Evolutionary conservation across 768 basidiomycete species (phyloP).

Genomic region (Lactifluus piperatus): DNA sequence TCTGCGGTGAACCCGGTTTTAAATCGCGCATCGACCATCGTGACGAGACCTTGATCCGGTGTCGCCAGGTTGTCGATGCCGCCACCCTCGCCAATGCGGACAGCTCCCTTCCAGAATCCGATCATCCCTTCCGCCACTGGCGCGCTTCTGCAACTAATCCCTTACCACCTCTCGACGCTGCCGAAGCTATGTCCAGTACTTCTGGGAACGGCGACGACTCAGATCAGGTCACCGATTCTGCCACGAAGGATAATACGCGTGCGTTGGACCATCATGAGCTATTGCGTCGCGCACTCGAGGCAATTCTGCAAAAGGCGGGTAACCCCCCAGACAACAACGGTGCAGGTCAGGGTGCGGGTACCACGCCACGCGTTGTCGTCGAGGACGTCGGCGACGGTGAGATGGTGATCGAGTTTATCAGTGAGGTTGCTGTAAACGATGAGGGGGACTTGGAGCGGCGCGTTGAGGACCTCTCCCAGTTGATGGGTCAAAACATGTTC

Average conservation of each 20-base stretch:
- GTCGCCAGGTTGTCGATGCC: slow-evolving; percentile 58
- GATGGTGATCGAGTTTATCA: slow-evolving; percentile 22
- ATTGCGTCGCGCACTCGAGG: slow-evolving; percentile 18
- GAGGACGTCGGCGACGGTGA: slow-evolving; percentile 21
- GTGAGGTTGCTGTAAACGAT: slow-evolving; percentile 10
- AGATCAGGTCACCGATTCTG: neutral
- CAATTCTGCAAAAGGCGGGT: slow-evolving; percentile 7
- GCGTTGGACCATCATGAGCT: neutral
- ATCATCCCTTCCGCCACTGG: slow-evolving; percentile 37
- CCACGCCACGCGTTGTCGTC: slow-evolving; percentile 15
- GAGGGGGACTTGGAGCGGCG: slow-evolving; percentile 17
- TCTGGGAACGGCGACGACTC: neutral
- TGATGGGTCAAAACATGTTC: slow-evolving; percentile 29
- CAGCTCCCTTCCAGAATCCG: slow-evolving; percentile 37
- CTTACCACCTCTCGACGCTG: slow-evolving; percentile 7
- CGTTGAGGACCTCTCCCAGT: slow-evolving; percentile 24
- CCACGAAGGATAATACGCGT: neutral
- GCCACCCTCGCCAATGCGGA: slow-evolving; percentile 23
- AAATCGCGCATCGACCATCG: slow-evolving; percentile 59
- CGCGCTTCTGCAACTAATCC: neutral
- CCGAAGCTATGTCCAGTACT: neutral
- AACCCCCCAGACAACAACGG: neutral
- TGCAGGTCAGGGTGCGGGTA: neutral
- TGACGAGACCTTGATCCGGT: slow-evolving; percentile 64
- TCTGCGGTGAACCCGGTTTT: slow-evolving; percentile 90